Base-by-base conservation (phyloP, 257 asterid genomes). In the Mentha longifolia region DNA sequence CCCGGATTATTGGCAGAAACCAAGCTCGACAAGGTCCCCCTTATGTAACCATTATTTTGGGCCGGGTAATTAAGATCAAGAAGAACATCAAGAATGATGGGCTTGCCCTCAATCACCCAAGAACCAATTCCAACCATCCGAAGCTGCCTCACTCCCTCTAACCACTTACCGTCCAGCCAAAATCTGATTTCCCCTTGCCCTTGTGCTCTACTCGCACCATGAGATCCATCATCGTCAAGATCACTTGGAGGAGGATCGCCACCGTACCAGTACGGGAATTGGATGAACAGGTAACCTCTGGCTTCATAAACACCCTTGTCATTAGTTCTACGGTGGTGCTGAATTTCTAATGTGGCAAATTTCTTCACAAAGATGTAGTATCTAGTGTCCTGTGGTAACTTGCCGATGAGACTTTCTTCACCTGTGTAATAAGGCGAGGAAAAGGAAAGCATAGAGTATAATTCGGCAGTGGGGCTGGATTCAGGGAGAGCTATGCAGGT, bases 101-200 rank as follows among this genome's bases (percentile, higher is more conserved):
- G 28, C n/a, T 70, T 68, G 61, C 87, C 83, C 9, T 28, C 66
- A 3, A 75, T 55, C 17, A 3, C 7, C 83, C 78, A 64, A 55
- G 77, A 35, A 42, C 80, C 84, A 6, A 82, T 71, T 33, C 94
- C 90, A 19, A 87, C 76, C 92, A 84, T 71, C 61, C 91, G 81
- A 25, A 86, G 81, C 79, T 79, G 85, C 73, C 81, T 74, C 4
- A 89, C 70, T 45, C 30, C 12, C 67, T 81, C 91, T 2, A 90
- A 79, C 86, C 85, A 86, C 76, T 77, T 86, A 0, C 96, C 97
- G 20, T 56, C 45, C 7, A 91, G 61, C 62, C 6, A 59, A 64
- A 88, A 85, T 1, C 54, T 54, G 63, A 86, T 10, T 3, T 4
- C 2, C 68, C 60, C 25, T 13, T 5, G 55, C 5, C 37, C 37